These are phyloP conservation scores for Neocallimastix lanati DNA, from an alignment of 192 early-diverging fungal species.

Conservation along the genomic window DNA sequence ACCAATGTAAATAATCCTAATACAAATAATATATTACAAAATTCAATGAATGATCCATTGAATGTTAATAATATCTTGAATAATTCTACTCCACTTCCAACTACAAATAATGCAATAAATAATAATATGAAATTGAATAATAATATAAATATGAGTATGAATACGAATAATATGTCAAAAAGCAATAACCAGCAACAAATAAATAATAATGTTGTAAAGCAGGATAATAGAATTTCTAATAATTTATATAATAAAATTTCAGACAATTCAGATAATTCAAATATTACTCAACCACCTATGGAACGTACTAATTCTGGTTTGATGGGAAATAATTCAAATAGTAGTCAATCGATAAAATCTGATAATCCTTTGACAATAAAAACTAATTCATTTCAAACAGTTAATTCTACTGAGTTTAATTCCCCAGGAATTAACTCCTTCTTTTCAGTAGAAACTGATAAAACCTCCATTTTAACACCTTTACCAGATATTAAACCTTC, in stretches of 20 bases:
- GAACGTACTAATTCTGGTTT: background rate
- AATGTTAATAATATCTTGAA: background rate
- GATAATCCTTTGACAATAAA: background rate
- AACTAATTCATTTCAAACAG: background rate
- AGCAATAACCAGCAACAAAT: too few relatives aligned
- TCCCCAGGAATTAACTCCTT: background rate
- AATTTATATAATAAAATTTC: too few relatives aligned
- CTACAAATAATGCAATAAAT: background rate
- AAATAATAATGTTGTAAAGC: background rate
- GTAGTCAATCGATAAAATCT: too few relatives aligned
- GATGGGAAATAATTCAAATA: background rate
- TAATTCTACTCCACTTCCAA: background rate
- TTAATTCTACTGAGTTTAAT: background rate
- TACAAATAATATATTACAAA: background rate
- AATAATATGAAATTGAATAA: background rate
- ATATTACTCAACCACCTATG: too few relatives aligned
- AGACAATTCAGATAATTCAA: too few relatives aligned
- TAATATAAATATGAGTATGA: too few relatives aligned
- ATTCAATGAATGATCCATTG: background rate
- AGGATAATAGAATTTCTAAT: background rate
- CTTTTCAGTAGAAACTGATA: background rate
- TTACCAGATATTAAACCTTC: background rate
- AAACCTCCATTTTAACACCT: background rate
- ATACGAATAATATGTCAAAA: too few relatives aligned
- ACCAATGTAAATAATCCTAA: background rate